A percentile compares a stretch with the other conserved stretches of the same genome.
Evolutionary conservation across 495 filamentous ascomycete species (phyloP).

Genomic region (Aspergillus haitiensis): DNA sequence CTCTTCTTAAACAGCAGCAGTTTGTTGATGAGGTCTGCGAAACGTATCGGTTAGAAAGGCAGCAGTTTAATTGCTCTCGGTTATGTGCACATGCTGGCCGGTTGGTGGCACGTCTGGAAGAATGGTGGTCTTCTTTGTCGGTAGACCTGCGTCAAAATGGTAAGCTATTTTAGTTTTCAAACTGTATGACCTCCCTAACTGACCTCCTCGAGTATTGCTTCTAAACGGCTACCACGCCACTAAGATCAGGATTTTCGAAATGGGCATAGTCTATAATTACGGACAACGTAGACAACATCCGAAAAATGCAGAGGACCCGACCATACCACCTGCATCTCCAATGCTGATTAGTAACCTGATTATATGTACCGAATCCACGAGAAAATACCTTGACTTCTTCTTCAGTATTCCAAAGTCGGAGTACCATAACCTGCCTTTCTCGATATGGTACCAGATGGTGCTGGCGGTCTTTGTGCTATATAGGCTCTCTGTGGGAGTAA

Average conservation of each 20-base stretch:
- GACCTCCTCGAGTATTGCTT: not conserved
- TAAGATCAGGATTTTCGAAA: constrained; percentile 5
- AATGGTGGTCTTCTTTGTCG: constrained; percentile 3
- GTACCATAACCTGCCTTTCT: not conserved
- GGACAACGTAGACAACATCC: not conserved
- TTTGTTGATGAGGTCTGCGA: not conserved
- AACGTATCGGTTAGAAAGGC: not conserved
- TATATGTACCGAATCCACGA: not conserved
- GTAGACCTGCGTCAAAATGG: not conserved
- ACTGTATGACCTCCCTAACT: not conserved
- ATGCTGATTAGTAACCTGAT: not conserved
- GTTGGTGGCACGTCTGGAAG: not conserved
- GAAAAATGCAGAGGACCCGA: not conserved
- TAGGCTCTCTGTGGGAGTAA: constrained; percentile 1
- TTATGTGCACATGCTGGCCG: not conserved
- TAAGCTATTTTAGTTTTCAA: not conserved
- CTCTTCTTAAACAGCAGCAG: constrained; percentile 4
- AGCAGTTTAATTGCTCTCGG: no score
- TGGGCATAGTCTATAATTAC: constrained; percentile 7
- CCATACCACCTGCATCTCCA: not conserved
- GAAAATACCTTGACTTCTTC: constrained; percentile 4
- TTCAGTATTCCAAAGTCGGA: not conserved
- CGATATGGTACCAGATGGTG: constrained; percentile 7
- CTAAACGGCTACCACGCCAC: constrained; percentile 3
- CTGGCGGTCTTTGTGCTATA: constrained; percentile 6